phyloP scores from a whole-genome alignment of 163 green algal genomes.

The Chlorella variabilis region DNA sequence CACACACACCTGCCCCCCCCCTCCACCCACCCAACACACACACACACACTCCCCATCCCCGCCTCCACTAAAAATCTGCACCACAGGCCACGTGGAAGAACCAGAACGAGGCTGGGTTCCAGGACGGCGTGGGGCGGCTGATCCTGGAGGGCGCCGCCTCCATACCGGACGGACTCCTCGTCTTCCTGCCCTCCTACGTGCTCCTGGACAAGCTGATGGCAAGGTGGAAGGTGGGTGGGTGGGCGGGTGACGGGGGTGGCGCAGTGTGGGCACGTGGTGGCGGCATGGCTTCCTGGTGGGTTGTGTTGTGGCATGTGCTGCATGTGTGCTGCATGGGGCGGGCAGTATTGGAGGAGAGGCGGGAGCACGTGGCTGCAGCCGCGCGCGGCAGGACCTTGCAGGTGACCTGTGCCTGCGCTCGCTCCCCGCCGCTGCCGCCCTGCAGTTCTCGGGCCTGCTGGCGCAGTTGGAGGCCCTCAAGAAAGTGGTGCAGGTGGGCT shows the following conservation, averaged over 20 bases:
- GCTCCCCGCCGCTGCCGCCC: not conserved
- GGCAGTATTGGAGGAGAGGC: not conserved
- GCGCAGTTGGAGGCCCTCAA: constrained; percentile 46
- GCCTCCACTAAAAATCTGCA: no score
- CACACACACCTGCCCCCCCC: not conserved
- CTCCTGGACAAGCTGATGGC: constrained; percentile 76
- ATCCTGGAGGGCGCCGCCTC: constrained; percentile 71
- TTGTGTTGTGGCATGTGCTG: no score
- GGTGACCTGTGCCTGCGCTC: no score
- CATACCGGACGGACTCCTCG: constrained; percentile 92
- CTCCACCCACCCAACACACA: not conserved
- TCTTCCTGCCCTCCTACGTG: constrained; percentile 95
- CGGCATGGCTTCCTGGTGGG: not conserved
- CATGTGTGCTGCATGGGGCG: no score
- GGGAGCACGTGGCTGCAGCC: not conserved
- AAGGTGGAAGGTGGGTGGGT: constrained; percentile 75
- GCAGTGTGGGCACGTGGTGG: not conserved
- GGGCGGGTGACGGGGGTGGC: not conserved
- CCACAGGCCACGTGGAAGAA: constrained; percentile 18
- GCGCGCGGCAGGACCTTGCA: not conserved
- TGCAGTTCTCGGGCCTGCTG: constrained; percentile 53
- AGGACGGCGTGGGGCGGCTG: constrained; percentile 73
- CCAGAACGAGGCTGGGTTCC: constrained; percentile 5
- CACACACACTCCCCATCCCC: not conserved
- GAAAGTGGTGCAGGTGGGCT: constrained; percentile 49